phyloP scores from a whole-genome alignment of 2,329 filamentous ascomycete genomes.

The Alternaria sp. region DNA sequence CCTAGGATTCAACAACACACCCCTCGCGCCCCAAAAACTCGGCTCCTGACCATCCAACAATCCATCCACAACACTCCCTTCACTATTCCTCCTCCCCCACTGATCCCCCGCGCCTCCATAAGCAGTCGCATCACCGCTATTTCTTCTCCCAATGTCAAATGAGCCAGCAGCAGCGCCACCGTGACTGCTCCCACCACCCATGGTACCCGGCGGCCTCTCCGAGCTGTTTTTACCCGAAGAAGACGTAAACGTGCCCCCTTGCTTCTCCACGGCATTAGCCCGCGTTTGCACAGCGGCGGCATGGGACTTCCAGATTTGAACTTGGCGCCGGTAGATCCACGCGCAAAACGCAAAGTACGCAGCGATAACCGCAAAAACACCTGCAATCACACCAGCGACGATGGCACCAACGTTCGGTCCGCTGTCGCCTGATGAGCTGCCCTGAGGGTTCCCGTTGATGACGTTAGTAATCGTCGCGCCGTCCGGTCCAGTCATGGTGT shows the following conservation, averaged over 20 bases:
- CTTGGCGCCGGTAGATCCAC: constrained; percentile 77
- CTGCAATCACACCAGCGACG: constrained; percentile 69
- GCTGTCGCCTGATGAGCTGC: constrained; percentile 24
- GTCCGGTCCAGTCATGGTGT: constrained; percentile 65
- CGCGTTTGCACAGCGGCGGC: constrained; percentile 71
- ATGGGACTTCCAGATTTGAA: constrained; percentile 74
- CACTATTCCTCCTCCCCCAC: constrained; percentile 51
- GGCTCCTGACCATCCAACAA: constrained; percentile 71
- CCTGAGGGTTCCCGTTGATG: constrained; percentile 35
- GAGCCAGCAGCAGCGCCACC: constrained; percentile 28
- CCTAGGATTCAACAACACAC: constrained; percentile 72
- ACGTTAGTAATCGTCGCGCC: constrained; percentile 54
- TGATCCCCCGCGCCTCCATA: constrained; percentile 36
- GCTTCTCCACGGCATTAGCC: constrained; percentile 52
- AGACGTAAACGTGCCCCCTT: constrained; percentile 36
- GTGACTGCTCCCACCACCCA: constrained; percentile 22
- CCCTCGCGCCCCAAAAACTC: constrained; percentile 69
- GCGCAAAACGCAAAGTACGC: constrained; percentile 75
- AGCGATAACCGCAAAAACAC: constrained; percentile 68
- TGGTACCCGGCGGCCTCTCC: constrained; percentile 31
- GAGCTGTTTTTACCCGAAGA: constrained; percentile 32
- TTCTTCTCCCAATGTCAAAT: constrained; percentile 29
- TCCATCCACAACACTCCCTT: constrained; percentile 64
- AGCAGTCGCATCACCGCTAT: constrained; percentile 22
- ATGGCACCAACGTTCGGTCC: constrained; percentile 64